Base-by-base conservation (phyloP, 2,329 filamentous ascomycete genomes). In the Mycogone perniciosa region DNA sequence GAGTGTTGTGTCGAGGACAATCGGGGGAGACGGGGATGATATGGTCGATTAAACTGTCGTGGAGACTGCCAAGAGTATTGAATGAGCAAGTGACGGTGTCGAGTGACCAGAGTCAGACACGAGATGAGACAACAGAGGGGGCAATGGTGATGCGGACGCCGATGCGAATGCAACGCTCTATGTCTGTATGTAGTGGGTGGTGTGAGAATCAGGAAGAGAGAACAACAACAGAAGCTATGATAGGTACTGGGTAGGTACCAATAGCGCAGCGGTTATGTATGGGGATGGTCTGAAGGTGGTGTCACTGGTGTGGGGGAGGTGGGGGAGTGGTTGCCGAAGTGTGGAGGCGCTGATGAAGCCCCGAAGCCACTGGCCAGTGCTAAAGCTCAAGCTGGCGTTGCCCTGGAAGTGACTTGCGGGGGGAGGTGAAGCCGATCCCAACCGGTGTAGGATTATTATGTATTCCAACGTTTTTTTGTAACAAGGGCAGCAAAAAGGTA, bases 1-100 rank as follows among this genome's bases (percentile, higher is more conserved):
- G 55, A 41, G 55, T 50, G 38, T 49, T 56, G 51, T 62, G 63
- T 34, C 54, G 59, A 42, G 57, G 59, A 47, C 59, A 64, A 42
- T 56, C 55, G 51, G 58, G 46, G 35, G 57, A 57, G 49, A 53
- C 54, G 29, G 57, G 55, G 43, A 59, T 56, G 41, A 64, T 54
- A 48, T 59, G 52, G 46, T 62, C 58, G 48, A 62, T 53, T 42
- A 56, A 38, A 44, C 40, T 51, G 48, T 60, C 49, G 58, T 55
- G 55, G 50, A 46, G 43, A 53, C 56, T 60, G 57, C 54, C 52
- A 52, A 55, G 46, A 46, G 26, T 20, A 26, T 35, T 46, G 55
- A 31, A 39, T 53, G 52, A 57, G 62, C 62, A 62, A 60, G 48
- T 56, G 56, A 55, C 50, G 6, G 29, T 43, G 46, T 35, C 40